Evolutionary conservation across 2,329 filamentous ascomycete genomes (phyloP).

Genomic region (Fusarium staphyleae): DNA sequence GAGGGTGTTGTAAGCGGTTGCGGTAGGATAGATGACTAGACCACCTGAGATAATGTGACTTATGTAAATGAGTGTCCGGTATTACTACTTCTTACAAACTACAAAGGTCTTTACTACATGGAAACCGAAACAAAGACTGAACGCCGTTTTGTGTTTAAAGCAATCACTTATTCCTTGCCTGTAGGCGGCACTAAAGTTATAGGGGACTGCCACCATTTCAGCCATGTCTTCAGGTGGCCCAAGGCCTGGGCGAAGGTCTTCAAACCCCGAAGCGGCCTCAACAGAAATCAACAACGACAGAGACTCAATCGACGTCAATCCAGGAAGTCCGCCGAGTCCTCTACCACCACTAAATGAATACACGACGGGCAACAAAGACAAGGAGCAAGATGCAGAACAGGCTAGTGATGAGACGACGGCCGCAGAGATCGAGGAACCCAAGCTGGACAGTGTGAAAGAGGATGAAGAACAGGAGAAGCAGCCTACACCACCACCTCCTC

Average conservation of each 20-base stretch:
- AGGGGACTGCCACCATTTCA: slow-evolving; percentile 3
- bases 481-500: not conserved
- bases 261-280: slow-evolving; percentile 1
- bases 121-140: not conserved
- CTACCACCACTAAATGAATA: slow-evolving; percentile 30
- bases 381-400: not conserved
- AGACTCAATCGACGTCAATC: slow-evolving; percentile 41
- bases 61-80: not conserved
- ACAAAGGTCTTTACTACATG: not conserved
- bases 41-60: slow-evolving; percentile 12
- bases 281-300: slow-evolving; percentile 30
- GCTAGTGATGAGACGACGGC: slow-evolving; percentile 8
- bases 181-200: slow-evolving; percentile 24
- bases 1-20: slow-evolving; percentile 4
- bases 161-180: slow-evolving; percentile 3
- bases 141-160: not conserved
- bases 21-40: not conserved
- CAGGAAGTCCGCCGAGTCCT: slow-evolving; percentile 39
- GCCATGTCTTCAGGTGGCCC: slow-evolving; percentile 31
- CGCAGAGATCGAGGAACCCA: not conserved
- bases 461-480: slow-evolving; percentile 7
- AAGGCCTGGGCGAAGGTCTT: slow-evolving; percentile 7
- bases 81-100: not conserved
- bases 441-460: not conserved
- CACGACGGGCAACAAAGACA: slow-evolving; percentile 11